Evolutionary conservation across 768 basidiomycete species (phyloP).

Genomic region (Boletellus emodensis): DNA sequence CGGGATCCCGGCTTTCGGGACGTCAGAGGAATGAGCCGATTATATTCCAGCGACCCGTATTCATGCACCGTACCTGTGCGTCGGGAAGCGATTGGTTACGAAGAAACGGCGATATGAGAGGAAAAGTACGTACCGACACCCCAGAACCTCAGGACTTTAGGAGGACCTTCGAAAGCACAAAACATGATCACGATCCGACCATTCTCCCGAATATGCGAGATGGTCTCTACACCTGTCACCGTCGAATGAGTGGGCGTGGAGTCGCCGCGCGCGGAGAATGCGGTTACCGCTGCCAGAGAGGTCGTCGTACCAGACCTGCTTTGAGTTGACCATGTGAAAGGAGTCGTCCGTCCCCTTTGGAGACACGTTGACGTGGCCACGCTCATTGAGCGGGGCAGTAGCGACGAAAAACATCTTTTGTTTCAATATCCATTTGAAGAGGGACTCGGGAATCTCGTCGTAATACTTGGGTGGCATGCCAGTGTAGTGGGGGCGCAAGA

Average conservation of each 20-base stretch:
- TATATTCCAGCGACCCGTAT: conserved; percentile 59
- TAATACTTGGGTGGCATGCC: conserved; percentile 62
- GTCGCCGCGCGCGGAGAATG: background rate
- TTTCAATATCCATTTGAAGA: conserved; percentile 52
- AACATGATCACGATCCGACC: conserved; percentile 60
- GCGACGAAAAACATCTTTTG: conserved; percentile 75
- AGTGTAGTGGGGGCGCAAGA: background rate
- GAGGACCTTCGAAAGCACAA: conserved; percentile 56
- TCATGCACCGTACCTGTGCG: conserved; percentile 53
- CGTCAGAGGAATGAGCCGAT: conserved; percentile 43
- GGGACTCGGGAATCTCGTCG: conserved; percentile 50
- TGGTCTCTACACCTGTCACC: conserved; percentile 49
- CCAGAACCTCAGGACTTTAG: conserved; percentile 56
- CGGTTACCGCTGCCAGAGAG: conserved; percentile 61
- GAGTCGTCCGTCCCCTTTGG: conserved; percentile 60
- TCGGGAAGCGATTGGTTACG: no score
- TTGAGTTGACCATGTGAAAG: conserved; percentile 54
- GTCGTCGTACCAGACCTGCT: conserved; percentile 70
- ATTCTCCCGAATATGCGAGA: conserved; percentile 62
- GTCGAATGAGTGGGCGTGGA: background rate
- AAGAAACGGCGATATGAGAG: no score
- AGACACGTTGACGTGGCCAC: conserved; percentile 62
- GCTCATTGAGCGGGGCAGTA: conserved; percentile 51
- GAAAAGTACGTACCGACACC: conserved; percentile 41
- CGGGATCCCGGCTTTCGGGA: conserved; percentile 54